Base-by-base conservation (phyloP, 371 early-diverging fungal genomes). In the Mortierella sp. region DNA sequence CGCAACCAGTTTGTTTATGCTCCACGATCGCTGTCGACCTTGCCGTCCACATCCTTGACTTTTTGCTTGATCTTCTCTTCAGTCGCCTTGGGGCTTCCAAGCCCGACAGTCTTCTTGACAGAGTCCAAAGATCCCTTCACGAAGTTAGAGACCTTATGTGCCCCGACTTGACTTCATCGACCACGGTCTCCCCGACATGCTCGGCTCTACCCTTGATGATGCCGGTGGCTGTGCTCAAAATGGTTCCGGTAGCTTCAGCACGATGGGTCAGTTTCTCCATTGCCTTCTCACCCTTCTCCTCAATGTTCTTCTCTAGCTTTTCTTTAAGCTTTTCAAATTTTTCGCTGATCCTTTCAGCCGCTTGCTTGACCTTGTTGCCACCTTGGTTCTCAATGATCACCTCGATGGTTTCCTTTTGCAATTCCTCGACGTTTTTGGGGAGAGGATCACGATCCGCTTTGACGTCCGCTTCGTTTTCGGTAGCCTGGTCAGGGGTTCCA, bases 381-480 rank as follows among this genome's bases (percentile, higher is more conserved):
- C 34, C 34, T 34, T 14, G n/a, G 12, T 14, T 57, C 14, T 50
- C 43, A 6, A 9, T 7, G 24, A 70, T 16, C 8, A 34, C 23
- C 49, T 64, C 45, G 45, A 72, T 12, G 1, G 79, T 61, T 41
- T 79, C 71, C 2, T 45, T 24, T 45, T 81, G 81, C 18, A 81
- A 65, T 23, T 71, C 59, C 10, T 54, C 8, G 1, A 81, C 5
- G 23, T 64, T 38, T 9, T 3, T 19, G 2, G 71, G 61, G 8
- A 71, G 16, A 6, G 70, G 74, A 18, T 79, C 74, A 10, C 79
- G 68, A 41, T 81, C 81, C 7, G 81, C 81, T 54, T 81, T 81
- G 54, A 81, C 52, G 39, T 71, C 64, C 0, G 79, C 79, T 60
- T 81, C 81, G 19, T 76, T 74, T 41, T 79, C 81, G 0, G 81